Evolutionary conservation across 768 basidiomycete species (phyloP), one percentile per base, ranked within the genome.

Genomic region (Russula ochroleuca): DNA sequence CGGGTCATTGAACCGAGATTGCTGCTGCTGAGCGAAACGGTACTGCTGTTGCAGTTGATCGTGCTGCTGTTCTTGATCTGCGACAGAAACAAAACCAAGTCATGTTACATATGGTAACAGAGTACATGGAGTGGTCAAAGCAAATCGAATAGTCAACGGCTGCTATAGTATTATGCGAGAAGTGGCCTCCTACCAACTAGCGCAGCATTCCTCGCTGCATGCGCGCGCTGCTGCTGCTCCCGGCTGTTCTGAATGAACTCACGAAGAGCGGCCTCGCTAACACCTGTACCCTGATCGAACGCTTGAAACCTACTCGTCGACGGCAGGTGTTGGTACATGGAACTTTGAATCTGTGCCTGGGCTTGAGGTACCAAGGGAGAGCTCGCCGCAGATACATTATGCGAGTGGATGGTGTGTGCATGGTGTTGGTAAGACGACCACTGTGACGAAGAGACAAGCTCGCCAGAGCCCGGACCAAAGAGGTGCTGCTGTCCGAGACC

Each of bases 261-360:
- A 63, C 89, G 81, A 66, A 92, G 79, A 71, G 90, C 86, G 15
- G 86, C 86, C 73, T 92, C 90, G 69, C 87, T 89, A 57, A 90
- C 75, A 48, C 79, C 59, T 15, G 43, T 14, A n/a, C 15, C 77
- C 33, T 79, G 79, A 65, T 82, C 81, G 67, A 85, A 84, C 6
- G 83, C 80, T 62, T 86, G 84, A 70, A 85, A 84, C 11, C 80
- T 80, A 57, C 71, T 69, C 40, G 77, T 74, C 38, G 70, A 69
- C 17, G 63, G 69, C 56, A 68, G 64, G 28, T 77, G 75, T 49
- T 64, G 76, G 77, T 56, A 73, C 71, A 49, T 74, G 65, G 53
- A 63, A 71, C 71, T 49, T 21, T 72, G 70, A 15, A 75, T 64
- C 62, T 80, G 79, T 9, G 73, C 73, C 60, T 80, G 79, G 51